Base-by-base conservation (phyloP, 208 protist species). In the Angomonas ambiguus region DNA sequence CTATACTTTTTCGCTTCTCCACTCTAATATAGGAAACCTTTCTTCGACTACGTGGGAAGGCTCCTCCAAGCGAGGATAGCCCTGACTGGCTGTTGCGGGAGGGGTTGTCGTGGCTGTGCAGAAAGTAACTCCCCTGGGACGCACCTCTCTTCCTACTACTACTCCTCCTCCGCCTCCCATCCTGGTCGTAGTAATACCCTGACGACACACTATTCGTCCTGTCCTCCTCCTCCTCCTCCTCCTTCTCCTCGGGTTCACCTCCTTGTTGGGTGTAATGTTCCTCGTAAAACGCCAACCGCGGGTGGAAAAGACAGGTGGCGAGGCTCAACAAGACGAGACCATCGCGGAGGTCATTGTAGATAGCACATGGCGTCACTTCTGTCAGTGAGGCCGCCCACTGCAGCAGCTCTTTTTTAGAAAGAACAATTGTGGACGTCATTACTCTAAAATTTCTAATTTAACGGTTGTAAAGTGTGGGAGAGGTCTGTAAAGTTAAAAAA, bases 281-380 rank as follows among this genome's bases (percentile, higher is more conserved):
- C 13, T 27, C 49, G 49, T 27, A 56, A 8, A 18, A 27, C 27
- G 5, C 5, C 49, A 56, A 8, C 27, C 16, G n/a, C 16, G n/a
- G 45, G 2, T 71, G 76, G 55, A 81, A 84, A 4, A 83, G 34
- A 25, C 57, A 57, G 16, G 65, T 51, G 2, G 72, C 70, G 10
- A 91, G 68, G 18, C 67, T 62, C 16, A 88, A 45, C 24, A 83
- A 72, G 3, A 92, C 69, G 2, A 87, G 69, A 16, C 86, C 86
- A 59, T 92, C 86, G 6, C 74, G 51, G 31, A 92, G 60, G 68
- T 89, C 79, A 2, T 70, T 75, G 67, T 85, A 87, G 69, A 77
- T 80, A 0, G 62, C 45, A 59, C 82, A 92, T 3, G 81, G 76
- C 2, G 41, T 51, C 20, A 82, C 74, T 0, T 68, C 74, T 25